phyloP scores from a whole-genome alignment of 2,329 filamentous ascomycete genomes.

The Hypoxylon sp. region DNA sequence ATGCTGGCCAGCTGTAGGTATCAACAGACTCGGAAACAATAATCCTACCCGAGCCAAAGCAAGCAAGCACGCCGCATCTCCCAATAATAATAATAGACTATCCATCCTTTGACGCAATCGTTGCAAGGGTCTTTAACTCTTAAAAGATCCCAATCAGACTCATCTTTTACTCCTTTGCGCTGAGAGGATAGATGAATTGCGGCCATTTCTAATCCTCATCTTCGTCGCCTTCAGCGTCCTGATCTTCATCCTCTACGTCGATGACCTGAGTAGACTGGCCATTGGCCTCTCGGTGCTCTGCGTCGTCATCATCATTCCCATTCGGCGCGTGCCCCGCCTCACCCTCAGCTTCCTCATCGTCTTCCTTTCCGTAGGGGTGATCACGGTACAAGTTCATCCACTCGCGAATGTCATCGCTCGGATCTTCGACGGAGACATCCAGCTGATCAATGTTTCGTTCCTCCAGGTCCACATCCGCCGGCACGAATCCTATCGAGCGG shows the following conservation, averaged over 20 bases:
- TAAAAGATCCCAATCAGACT: too few species aligned
- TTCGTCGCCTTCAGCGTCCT: constrained; percentile 58
- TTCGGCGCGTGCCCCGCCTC: constrained; percentile 24
- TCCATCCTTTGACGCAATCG: too few species aligned
- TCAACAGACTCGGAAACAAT: too few species aligned
- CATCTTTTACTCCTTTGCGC: too few species aligned
- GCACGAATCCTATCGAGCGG: constrained; percentile 56
- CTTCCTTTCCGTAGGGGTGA: constrained; percentile 58
- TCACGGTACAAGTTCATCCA: constrained; percentile 62
- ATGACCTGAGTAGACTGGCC: constrained; percentile 22
- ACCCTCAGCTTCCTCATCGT: constrained; percentile 41
- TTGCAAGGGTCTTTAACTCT: too few species aligned
- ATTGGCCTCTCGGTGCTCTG: constrained; percentile 40
- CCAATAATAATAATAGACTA: too few species aligned
- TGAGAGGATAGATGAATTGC: too few species aligned
- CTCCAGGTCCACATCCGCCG: constrained; percentile 54
- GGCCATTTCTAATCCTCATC: constrained; percentile 45
- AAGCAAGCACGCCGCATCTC: too few species aligned
- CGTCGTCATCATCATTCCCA: constrained; percentile 38
- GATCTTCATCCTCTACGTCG: constrained; percentile 41
- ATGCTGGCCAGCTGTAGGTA: too few species aligned
- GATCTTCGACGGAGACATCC: constrained; percentile 63
- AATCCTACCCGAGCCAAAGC: too few species aligned
- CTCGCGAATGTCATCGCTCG: constrained; percentile 61
- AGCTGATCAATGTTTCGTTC: constrained; percentile 62